Evolutionary conservation across 495 filamentous ascomycete species (phyloP), one percentile per base, ranked within the genome.

Genomic region (Podospora sp.): DNA sequence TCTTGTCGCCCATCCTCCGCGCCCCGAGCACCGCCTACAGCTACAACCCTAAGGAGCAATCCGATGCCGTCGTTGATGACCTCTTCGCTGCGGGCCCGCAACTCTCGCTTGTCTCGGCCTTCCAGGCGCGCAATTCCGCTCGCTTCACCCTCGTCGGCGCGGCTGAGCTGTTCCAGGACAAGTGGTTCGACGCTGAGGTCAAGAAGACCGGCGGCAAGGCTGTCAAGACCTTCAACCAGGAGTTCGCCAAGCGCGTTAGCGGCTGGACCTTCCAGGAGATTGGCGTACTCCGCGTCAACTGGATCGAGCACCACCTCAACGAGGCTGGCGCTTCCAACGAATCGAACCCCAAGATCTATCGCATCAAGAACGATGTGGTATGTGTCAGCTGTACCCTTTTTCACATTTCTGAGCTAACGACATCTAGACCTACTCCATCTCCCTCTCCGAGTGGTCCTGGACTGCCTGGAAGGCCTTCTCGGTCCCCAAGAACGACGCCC

Each of bases 331-430:
- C 67, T 40, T 82, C 82, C 66, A 84, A 85, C 63, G 80, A 82
- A 60, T 83, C 83, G 49, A 97, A 97, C 80, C 94, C 95, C 27
- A 87, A 78, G 51, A 96, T 98, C 72, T 99, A 99, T 80, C 88
- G 95, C 60, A 89, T 99, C 74, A 98, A 98, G 85, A 97, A 95
- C 82, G 90, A 97, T 74, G 92, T 97, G 57, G 95, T 97, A 87
- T 72, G 91, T 90, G 60, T 50, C n/a, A 29, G 35, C 29, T 26
- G 21, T 26, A 59, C 33, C 60, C 14, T 6, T 14, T 67, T 25
- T 5, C 14, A n/a, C 18, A 21, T 20, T 29, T 11, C 50, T 21
- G 29, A 22, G 40, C 66, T 68, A 61, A 50, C 65, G 29, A 9
- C 29, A 14, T 25, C 5, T 67, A 97, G 94, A 89, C 91, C 62